Base-by-base conservation (phyloP, 2,329 filamentous ascomycete species). In the Clonostachys byssicola region DNA sequence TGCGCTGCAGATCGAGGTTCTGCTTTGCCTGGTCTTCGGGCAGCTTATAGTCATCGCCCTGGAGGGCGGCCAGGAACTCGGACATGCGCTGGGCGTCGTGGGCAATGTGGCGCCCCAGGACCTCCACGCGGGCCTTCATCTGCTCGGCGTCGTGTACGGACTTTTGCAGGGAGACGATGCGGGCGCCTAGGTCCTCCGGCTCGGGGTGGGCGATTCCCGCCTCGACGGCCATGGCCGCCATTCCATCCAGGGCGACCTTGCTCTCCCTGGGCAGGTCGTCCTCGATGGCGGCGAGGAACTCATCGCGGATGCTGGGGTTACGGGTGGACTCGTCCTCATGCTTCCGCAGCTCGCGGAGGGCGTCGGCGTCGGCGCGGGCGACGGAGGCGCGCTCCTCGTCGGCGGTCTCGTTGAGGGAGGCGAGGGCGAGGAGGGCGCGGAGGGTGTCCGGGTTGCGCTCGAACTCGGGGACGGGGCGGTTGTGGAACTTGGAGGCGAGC, bases 391-490 rank as follows among this genome's bases (percentile, higher is more conserved):
- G 74, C 55, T 88, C 83, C 56, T 92, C 88, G 53, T 92, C 87
- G 6, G 87, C 88, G 12, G 80, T 70, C 60, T 96, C 91, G 61
- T 94, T 95, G 40, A 83, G 73, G 12, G 83, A 74, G 17, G 88
- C 88, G 8, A 96, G 75, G 23, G 85, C 80, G 9, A 95, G 77
- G 5, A 96, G 75, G 2, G 78, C 83, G 53, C 83, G 85, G 44
- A 96, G 74, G 0, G 92, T 96, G 42, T 92, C 88, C 33, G 86
- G 77, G 60, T 94, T 96, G 57, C 90, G 85, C 69, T 97, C 92
- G 64, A 96, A 96, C 1, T 75, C 62, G 0, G 90, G 91, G 1
- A 85, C 70, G 0, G 77, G 63, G 42, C 78, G 80, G 33, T 80
- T 78, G 41, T 77, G 75, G 55, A 88, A 88, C 60, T 88, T 88